These are phyloP conservation scores for Colletotrichum coccodes DNA, from an alignment of 2,329 filamentous ascomycete genomes.

Conservation along the genomic window DNA sequence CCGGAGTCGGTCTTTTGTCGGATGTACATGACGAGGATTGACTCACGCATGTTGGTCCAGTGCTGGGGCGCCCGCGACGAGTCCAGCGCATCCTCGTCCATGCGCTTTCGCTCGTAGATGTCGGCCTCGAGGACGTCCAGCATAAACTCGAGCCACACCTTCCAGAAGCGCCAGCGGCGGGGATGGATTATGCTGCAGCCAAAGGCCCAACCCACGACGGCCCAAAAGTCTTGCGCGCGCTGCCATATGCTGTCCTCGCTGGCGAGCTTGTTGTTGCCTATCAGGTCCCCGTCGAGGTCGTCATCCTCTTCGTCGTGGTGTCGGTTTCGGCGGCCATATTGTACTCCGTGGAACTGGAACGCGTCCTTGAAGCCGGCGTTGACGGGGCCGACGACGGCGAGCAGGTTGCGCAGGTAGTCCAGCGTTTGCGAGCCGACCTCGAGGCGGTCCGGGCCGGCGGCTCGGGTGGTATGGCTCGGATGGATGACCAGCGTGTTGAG, in stretches of 20 bases:
- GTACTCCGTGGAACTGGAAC: constrained; percentile 70
- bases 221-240: constrained; percentile 89
- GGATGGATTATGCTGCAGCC: constrained; percentile 80
- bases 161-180: constrained; percentile 84
- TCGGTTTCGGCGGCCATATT: constrained; percentile 56
- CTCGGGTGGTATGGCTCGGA: constrained; percentile 80
- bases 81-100: constrained; percentile 51
- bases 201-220: constrained; percentile 89
- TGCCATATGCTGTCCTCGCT: constrained; percentile 75
- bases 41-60: constrained; percentile 48
- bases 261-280: constrained; percentile 67
- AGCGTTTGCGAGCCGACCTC: constrained; percentile 75
- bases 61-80: constrained; percentile 19
- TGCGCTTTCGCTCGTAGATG: constrained; percentile 65
- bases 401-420: constrained; percentile 75
- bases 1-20: constrained; percentile 53
- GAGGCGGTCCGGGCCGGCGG: constrained; percentile 67
- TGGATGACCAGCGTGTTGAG: constrained; percentile 86
- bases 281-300: constrained; percentile 59
- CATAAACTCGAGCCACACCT: constrained; percentile 82
- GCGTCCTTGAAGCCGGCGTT: constrained; percentile 76
- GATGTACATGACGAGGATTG: constrained; percentile 71
- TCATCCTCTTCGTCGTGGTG: constrained; percentile 46
- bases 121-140: constrained; percentile 81
- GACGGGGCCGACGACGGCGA: constrained; percentile 73